Base-by-base conservation (phyloP, 345 rosid genomes). In the Syzygium grande region DNA sequence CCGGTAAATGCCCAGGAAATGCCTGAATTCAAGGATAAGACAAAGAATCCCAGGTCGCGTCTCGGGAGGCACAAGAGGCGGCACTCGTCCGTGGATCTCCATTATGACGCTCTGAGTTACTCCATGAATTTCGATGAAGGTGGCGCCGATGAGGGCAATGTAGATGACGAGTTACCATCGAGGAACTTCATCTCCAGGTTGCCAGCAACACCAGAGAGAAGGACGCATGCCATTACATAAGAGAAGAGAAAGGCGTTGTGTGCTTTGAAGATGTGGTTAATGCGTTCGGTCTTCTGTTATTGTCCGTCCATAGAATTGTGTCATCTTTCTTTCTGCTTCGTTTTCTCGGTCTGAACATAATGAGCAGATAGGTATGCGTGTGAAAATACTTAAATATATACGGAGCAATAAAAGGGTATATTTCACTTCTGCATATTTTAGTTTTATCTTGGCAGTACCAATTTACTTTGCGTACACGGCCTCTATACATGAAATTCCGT, bases 111-210 rank as follows among this genome's bases (percentile, higher is more conserved):
- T 2, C 84, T 59, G 68, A 94, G 93, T 77, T 94, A 94, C 84
- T 87, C 95, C 3, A 79, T 92, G 56, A 94, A 94, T 86, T 94
- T 94, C 23, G 94, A 94, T 5, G 93, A 92, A 5, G 92, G 92
- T 6, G 23, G 21, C 1, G 68, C 12, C 61, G 77, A 85, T 16
- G 87, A 85, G 78, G 68, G 43, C 11, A 51, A 68, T 7, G 78
- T 43, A 12, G 38, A 52, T 8, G 84, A 84, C 52, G 84, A 87
- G 38, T 3, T 63, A 4, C 87, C 73, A 1, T 65, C n/a, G n/a
- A 84, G 86, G 90, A 88, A 23, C 68, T 88, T 88, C 86, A 49
- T 56, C 38, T 85, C 89, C 16, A 68, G 89, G 87, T 68, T 88
- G 52, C 87, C 87, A 16, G 87, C 87, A 16, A 68, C 87, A 54